phyloP scores from a whole-genome alignment of 2,329 filamentous ascomycete species.

The Microcyclospora pomicola region DNA sequence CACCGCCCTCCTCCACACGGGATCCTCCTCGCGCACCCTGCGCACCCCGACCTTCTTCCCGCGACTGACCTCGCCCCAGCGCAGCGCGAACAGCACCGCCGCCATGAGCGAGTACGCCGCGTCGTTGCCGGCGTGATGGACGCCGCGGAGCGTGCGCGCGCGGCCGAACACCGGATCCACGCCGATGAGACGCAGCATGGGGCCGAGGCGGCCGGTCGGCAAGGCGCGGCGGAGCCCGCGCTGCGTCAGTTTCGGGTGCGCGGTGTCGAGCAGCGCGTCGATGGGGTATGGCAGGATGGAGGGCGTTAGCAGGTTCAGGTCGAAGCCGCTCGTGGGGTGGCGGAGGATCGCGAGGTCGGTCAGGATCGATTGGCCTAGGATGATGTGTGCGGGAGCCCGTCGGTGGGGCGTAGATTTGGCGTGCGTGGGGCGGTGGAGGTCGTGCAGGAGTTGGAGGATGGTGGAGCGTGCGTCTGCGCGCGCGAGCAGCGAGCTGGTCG shows the following conservation, averaged over 20 bases:
- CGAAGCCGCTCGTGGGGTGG: conserved; percentile 22
- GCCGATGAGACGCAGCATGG: conserved; percentile 51
- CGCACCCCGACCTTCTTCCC: conserved; percentile 24
- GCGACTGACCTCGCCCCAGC: conserved; percentile 3
- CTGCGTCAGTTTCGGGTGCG: conserved; percentile 4
- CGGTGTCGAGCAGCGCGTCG: conserved; percentile 43
- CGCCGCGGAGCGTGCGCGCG: conserved; percentile 32
- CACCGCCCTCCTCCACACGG: conserved; percentile 23
- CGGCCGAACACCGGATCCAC: conserved; percentile 33
- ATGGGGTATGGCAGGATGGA: conserved; percentile 20
- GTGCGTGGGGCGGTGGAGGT: background rate
- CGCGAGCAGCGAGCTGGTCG: no score
- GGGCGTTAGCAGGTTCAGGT: conserved; percentile 6
- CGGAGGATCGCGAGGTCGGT: conserved; percentile 56
- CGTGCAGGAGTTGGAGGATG: background rate
- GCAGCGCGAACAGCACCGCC: conserved; percentile 12
- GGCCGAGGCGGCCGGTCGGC: conserved; percentile 41
- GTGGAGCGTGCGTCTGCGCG: no score
- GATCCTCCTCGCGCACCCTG: conserved; percentile 46
- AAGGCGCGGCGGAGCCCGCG: conserved; percentile 2
- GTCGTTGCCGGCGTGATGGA: conserved; percentile 21
- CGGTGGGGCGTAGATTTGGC: background rate
- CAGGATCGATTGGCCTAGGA: conserved; percentile 60
- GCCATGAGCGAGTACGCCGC: conserved; percentile 19
- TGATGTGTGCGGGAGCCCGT: conserved; percentile 7